Base-by-base conservation (phyloP, 371 early-diverging fungal species). In the Actinomucor elegans region DNA sequence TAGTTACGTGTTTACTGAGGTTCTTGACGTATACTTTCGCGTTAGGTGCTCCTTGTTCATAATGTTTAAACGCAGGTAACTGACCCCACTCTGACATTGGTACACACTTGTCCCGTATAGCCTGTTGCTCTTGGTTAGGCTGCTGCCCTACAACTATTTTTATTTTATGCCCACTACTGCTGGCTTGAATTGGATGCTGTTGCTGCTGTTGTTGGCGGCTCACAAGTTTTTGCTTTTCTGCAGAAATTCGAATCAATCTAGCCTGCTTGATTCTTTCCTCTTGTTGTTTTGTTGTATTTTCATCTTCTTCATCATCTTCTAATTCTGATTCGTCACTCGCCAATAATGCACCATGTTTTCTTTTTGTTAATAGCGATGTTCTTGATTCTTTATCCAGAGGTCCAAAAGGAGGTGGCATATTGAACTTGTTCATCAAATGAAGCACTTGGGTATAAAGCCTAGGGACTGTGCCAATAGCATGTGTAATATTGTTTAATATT, bases 381-480 rank as follows among this genome's bases (percentile, higher is more conserved):
- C 55, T 55, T 11, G 71, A 48, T 23, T 61, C 69, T 21, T 52
- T 55, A 6, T 59, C 53, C 9, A 63, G 40, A 3, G 75, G 67
- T 0, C 64, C 73, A 60, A 86, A 87, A 6, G 88, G 88, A 12
- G 87, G 87, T 4, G 88, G 78, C 26, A 86, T 57, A 44, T 84
- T 83, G 78, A 85, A 78, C 40, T 87, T 87, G 57, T 87, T 87
- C 88, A 87, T 87, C 40, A 87, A 54, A 57, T 87, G 87, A 21
- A 87, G 64, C 1, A 85, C 86, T 56, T 87, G 86, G 18, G 64
- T 71, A 57, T 87, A 87, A 4, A 87, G 62, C 26, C 79, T 58
- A 6, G 87, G 87, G 0, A 79, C 72, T 12, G 69, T 63, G 9
- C 65, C 75, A 29, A 83, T 72, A 6, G 83, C 79, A 52, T 76